Evolutionary conservation across 2,329 filamentous ascomycete species (phyloP), one percentile per base, ranked within the genome.

Genomic region (Microsporum canis): DNA sequence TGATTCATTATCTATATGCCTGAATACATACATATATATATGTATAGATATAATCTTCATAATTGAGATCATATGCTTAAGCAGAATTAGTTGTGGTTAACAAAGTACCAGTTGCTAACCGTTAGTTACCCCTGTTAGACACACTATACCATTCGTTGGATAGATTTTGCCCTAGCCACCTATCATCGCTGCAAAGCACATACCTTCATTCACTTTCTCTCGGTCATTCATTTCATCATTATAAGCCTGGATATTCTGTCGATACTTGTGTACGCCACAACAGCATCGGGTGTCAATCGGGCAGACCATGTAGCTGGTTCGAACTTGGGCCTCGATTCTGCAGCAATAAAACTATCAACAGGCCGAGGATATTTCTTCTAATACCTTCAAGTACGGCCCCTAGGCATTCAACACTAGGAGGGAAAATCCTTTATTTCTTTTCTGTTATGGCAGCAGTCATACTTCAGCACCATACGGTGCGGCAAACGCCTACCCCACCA

Each of bases 401-500:
- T 23, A 23, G 3, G 8, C 27, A 29, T 27, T 23, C 6, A 49
- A 49, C 55, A 2, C 5, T 41, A 17, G 2, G 10, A 39, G 12
- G n/a, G 34, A 29, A 23, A n/a, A n/a, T 34, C 23, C 14, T 3
- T 3, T 27, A 23, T 17, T 14, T 55, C 29, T 55, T 36, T 12
- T n/a, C 31, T 55, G 41, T 33, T 14, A 79, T 79, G 77, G 76
- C 77, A 60, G 77, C 77, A 10, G 72, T 78, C 38, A 72, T 79
- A 60, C 73, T 79, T 65, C 77, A 79, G 65, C 75, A 77, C 64
- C 75, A 75, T 58, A 66, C 75, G 39, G 68, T 76, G 65, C 74
- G 73, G 60, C 75, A 77, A 63, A 72, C 83, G 51, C 79, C 82
- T 38, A 75, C 78, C 62, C 78, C 77, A 36, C 75, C 79, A 2